A percentile compares a stretch with the other conserved stretches of the same genome.
Conservation (phyloP, 192 early-diverging fungal genomes). For the Podila minutissima region DNA sequence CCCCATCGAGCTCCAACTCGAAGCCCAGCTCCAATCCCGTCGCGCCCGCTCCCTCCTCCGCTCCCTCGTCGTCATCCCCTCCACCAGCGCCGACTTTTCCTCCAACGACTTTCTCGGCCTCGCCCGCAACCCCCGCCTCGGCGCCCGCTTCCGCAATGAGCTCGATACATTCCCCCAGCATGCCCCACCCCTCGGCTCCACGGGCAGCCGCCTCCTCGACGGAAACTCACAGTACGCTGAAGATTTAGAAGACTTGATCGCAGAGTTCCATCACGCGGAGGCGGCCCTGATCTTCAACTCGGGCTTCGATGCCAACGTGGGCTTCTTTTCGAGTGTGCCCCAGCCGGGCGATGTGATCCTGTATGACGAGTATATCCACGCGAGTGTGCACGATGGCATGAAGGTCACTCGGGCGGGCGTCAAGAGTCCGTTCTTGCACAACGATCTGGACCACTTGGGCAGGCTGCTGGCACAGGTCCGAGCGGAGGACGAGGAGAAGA, state of each 20-base stretch:
- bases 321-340: conserved; percentile 74
- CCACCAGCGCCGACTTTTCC: conserved; percentile 70
- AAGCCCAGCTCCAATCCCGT: conserved; percentile 41
- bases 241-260: conserved; percentile 70
- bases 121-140: conserved; percentile 58
- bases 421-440: conserved; percentile 69
- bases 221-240: conserved; percentile 74
- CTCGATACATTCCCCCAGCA: conserved; percentile 49
- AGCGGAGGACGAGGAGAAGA: conserved; percentile 28
- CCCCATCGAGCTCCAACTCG: conserved; percentile 49
- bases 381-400: conserved; percentile 87
- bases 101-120: conserved; percentile 89
- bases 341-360: conserved; percentile 72
- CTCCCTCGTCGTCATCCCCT: conserved; percentile 55
- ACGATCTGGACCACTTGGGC: conserved; percentile 67
- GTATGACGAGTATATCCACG: conserved; percentile 81
- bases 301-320: conserved; percentile 87
- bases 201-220: conserved; percentile 78
- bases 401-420: conserved; percentile 60
- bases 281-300: conserved; percentile 82
- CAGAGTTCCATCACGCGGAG: conserved; percentile 66
- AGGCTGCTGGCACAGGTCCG: conserved; percentile 36
- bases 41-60: conserved; percentile 49
- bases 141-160: conserved; percentile 54
- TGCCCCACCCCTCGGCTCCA: conserved; percentile 69